Evolutionary conservation across 2,329 filamentous ascomycete species (phyloP), one percentile per base, ranked within the genome.

Genomic region (Talaromyces islandicus): DNA sequence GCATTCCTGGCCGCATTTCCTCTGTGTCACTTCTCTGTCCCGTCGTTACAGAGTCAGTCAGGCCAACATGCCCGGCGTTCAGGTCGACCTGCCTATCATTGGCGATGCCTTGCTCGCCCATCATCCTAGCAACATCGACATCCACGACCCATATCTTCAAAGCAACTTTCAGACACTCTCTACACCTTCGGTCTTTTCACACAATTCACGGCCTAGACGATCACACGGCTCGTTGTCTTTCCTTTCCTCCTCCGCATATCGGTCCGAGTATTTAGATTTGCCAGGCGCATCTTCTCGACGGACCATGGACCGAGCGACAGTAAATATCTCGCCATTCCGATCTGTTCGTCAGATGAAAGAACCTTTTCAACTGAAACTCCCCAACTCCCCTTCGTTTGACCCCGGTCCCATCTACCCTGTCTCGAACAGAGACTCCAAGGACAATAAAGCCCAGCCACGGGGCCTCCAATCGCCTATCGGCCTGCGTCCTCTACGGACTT

Each of bases 341-440:
- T 75, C 73, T 1, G 73, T 75, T 10, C 69, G 71, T 19, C 71
- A 64, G 60, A 75, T 75, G 73, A 75, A 75, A 52, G 68, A 75
- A 55, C 73, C 73, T 14, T 75, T 75, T 38, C 73, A 72, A 43
- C 62, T 75, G 17, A 70, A 69, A 58, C 65, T 75, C 12, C 73
- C 73, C 9, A 58, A 65, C 7, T 75, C 73, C 2, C 73, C 73
- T 10, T 72, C 71, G 0, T 61, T 65, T 30, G 73, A 75, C 48
- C 67, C 63, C 17, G 63, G 57, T 56, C 35, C 24, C 14, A 30
- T 53, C 24, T 25, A 24, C 17, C 29, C 50, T 48, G 60, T 2
- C 35, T 64, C 56, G 64, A 57, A 29, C 10, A 50, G 53, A 41
- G 56, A 62, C 35, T 25, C 17, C 10, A 62, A 59, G 19, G 57